Evolutionary conservation across 306 rosid genomes (phyloP).

Genomic region (Ziziphus jujuba): DNA sequence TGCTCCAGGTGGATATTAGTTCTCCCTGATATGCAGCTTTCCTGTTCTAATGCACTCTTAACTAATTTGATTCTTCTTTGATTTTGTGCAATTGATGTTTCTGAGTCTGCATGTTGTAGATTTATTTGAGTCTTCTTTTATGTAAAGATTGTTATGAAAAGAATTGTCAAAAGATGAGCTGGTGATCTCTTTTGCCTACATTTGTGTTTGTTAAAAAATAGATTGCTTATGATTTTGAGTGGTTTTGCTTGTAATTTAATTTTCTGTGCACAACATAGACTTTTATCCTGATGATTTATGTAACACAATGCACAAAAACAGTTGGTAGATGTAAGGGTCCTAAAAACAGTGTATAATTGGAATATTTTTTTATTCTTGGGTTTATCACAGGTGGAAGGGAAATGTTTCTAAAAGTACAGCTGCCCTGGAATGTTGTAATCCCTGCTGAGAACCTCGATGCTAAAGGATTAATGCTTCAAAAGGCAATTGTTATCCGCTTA

Average conservation of each 20-base stretch:
- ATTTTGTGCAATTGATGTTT: too few species aligned
- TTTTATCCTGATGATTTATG: not conserved
- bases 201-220: too few species aligned
- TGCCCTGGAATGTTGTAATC: conserved; percentile 76
- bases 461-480: conserved; percentile 66
- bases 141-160: too few species aligned
- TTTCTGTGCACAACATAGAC: too few species aligned
- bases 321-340: not conserved
- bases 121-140: too few species aligned
- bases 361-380: conserved; percentile 17
- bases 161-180: too few species aligned
- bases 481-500: conserved; percentile 56
- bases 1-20: not conserved
- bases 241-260: too few species aligned
- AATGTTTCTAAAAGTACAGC: conserved; percentile 77
- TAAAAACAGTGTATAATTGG: not conserved
- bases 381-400: conserved; percentile 28
- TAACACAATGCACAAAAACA: not conserved
- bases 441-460: conserved; percentile 63
- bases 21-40: not conserved
- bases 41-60: too few species aligned
- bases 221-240: too few species aligned
- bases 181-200: too few species aligned
- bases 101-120: too few species aligned
- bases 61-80: not conserved